Evolutionary conservation across 768 basidiomycete genomes (phyloP).

Genomic region (Trametes meyenii): DNA sequence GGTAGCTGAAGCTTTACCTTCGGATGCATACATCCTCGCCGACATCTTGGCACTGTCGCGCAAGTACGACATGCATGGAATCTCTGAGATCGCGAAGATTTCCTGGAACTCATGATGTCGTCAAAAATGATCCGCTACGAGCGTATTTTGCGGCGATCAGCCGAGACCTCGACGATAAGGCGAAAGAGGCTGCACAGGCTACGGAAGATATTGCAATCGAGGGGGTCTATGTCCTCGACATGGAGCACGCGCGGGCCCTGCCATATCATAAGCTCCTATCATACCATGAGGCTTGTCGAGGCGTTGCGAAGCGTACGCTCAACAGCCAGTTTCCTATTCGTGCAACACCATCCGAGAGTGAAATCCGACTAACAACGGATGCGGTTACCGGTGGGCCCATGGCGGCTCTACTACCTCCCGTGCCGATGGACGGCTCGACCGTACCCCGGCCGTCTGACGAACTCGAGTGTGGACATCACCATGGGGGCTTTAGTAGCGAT

Average conservation of each 20-base stretch:
- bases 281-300: neutral
- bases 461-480: too few relatives aligned
- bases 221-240: neutral
- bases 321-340: neutral
- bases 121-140: neutral
- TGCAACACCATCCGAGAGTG: too few relatives aligned
- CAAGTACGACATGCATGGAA: slow-evolving; percentile 4
- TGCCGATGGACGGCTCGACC: too few relatives aligned
- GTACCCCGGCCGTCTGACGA: too few relatives aligned
- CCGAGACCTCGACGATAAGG: neutral
- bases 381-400: too few relatives aligned
- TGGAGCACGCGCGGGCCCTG: neutral
- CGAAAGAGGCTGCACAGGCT: slow-evolving; percentile 2
- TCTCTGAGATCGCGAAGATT: neutral
- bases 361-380: too few relatives aligned
- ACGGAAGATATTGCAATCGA: neutral
- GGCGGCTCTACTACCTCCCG: too few relatives aligned
- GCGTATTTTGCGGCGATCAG: slow-evolving; percentile 3
- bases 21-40: neutral
- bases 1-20: too few relatives aligned
- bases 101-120: neutral
- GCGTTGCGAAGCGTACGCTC: neutral
- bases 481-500: too few relatives aligned
- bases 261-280: slow-evolving; percentile 9
- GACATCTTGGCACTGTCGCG: neutral